These are phyloP conservation scores for Recurvomyces mirabilis DNA, from an alignment of 495 filamentous ascomycete species.

Conservation along the genomic window DNA sequence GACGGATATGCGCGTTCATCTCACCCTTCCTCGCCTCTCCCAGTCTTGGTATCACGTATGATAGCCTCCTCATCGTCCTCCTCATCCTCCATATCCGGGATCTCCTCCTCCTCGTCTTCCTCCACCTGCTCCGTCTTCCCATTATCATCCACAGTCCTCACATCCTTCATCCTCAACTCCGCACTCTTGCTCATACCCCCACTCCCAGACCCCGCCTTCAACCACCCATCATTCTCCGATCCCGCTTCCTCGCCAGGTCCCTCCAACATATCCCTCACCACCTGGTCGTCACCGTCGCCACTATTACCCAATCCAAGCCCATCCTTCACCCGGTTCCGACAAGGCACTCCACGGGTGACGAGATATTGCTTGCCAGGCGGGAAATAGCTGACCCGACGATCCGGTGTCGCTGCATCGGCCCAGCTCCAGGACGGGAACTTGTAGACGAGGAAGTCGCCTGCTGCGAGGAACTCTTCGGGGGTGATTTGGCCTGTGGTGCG, in stretches of 20 bases:
- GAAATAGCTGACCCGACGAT: constrained; percentile 69
- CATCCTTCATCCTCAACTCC: constrained; percentile 64
- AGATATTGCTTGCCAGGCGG: constrained; percentile 90
- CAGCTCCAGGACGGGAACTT: constrained; percentile 99
- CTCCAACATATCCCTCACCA: constrained; percentile 66
- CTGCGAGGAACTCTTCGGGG: constrained; percentile 90
- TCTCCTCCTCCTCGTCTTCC: constrained; percentile 69
- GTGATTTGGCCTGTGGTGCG: constrained; percentile 88
- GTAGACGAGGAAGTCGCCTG: constrained; percentile 96
- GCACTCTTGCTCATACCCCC: constrained; percentile 59
- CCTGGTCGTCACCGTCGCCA: constrained; percentile 69
- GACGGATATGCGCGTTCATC: too few relatives aligned
- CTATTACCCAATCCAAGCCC: constrained; percentile 79
- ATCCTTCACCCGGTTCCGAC: constrained; percentile 59
- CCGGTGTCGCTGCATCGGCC: constrained; percentile 68
- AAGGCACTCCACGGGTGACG: constrained; percentile 87
- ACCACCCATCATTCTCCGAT: constrained; percentile 73
- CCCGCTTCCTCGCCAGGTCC: constrained; percentile 40
- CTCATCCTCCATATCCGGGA: constrained; percentile 97
- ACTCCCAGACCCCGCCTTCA: constrained; percentile 44
- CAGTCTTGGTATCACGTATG: constrained; percentile 60
- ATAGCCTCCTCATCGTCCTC: constrained; percentile 96
- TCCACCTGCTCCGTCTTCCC: constrained; percentile 61
- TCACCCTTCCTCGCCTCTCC: constrained; percentile 53
- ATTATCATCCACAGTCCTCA: constrained; percentile 72